Evolutionary conservation across 495 filamentous ascomycete genomes (phyloP), one percentile per base, ranked within the genome.

Genomic region (Evernia prunastri): DNA sequence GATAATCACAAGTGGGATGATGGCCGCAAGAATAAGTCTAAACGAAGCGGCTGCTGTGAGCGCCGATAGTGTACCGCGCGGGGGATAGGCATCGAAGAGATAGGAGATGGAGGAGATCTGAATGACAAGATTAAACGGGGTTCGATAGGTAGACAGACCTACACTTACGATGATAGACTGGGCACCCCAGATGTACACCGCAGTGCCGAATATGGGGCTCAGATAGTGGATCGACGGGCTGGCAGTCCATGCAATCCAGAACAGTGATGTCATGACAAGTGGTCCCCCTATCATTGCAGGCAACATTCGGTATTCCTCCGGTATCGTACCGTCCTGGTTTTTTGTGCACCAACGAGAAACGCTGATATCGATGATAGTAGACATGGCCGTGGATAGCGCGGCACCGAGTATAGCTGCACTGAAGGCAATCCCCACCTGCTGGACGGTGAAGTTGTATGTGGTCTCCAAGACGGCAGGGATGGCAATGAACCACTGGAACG

Each of bases 171-270:
- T 83, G n/a, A 86, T 69, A 60, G 73, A 75, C 33, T 85, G 70
- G 70, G 81, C 85, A 2, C 83, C 85, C 80, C 80, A 86, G 5
- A 84, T 82, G 70, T 87, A 88, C 8, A 84, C 80, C 3, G 84
- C 70, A 7, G 83, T 83, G 20, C 82, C 77, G 29, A 65, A 60
- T n/a, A 71, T 69, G 27, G 69, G 69, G 37, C 59, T 63, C 33
- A 64, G 25, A 53, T 59, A 67, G 54, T 66, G 58, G 15, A 68
- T 47, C 15, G 47, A 60, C 18, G 69, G 59, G 64, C 69, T 59
- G 64, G 75, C 53, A 80, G 71, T 57, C 75, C 79, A 69, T 72
- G 64, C 56, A 68, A 71, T 65, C 62, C 70, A 71, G 36, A 71
- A 71, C 25, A 71, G 68, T 40, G 69, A 69, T 7, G 77, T 69